Conservation (phyloP, 352 stramenopile genomes). For the Phytopythium aichiense region DNA sequence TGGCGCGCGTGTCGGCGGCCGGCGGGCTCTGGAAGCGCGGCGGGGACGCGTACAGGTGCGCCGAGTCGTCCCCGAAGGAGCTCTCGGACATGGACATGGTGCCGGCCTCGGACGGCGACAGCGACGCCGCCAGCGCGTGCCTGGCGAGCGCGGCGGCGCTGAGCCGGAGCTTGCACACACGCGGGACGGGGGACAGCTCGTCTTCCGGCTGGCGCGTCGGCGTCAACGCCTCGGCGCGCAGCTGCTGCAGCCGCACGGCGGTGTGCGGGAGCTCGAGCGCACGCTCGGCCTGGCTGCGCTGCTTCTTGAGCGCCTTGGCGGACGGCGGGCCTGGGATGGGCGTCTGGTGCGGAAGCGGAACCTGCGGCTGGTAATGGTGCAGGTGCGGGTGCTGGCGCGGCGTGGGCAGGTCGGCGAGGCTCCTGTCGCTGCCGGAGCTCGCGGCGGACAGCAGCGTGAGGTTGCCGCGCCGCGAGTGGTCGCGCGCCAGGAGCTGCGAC, state of each 20-base stretch:
- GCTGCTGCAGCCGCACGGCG: slow-evolving; percentile 25
- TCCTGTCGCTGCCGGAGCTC: slow-evolving; percentile 12
- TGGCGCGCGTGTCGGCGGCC: background rate
- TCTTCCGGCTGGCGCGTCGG: background rate
- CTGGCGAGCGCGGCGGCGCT: background rate
- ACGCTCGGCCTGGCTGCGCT: background rate
- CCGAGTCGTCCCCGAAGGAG: slow-evolving; percentile 37
- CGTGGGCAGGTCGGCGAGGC: slow-evolving; percentile 4
- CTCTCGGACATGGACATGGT: slow-evolving; percentile 36
- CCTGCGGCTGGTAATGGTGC: background rate
- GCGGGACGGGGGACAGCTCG: slow-evolving; percentile 5
- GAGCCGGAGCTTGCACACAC: background rate
- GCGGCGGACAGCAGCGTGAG: background rate
- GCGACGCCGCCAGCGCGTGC: slow-evolving; percentile 9
- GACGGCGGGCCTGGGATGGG: background rate
- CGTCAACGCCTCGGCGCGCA: background rate
- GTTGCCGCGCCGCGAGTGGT: background rate
- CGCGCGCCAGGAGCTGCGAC: slow-evolving; percentile 16
- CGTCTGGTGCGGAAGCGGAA: too few species aligned
- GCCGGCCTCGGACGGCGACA: slow-evolving; percentile 23
- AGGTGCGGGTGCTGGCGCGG: background rate
- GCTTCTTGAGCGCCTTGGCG: slow-evolving; percentile 8
- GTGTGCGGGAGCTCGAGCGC: slow-evolving; percentile 20
- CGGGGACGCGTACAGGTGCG: slow-evolving; percentile 26
- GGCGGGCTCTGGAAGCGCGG: slow-evolving; percentile 10